Percentiles rank a stretch among this genome's conserved stretches.
Conservation (phyloP, 2,329 filamentous ascomycete genomes). For the Sclerotinia sclerotiorum region DNA sequence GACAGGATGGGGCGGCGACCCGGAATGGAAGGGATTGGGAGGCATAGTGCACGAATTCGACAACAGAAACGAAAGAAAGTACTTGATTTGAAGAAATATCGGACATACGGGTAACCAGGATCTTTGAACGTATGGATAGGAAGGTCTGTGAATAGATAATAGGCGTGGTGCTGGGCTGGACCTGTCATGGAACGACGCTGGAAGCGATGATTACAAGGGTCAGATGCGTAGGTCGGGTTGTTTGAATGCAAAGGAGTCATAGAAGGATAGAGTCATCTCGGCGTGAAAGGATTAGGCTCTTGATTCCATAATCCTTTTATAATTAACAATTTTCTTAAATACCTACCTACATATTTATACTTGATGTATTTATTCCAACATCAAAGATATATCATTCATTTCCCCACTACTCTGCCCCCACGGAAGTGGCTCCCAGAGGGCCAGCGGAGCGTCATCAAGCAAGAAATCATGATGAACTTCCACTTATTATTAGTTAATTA, state of each 20-base stretch:
- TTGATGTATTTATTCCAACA: too few species aligned
- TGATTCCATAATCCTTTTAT: not conserved
- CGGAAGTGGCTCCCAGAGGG: not conserved
- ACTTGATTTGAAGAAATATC: not conserved
- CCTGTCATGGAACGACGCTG: not conserved
- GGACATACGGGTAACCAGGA: not conserved
- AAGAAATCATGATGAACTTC: not conserved
- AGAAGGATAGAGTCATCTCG: not conserved
- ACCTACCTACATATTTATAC: too few species aligned
- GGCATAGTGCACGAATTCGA: not conserved
- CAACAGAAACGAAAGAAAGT: not conserved
- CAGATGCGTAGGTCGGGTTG: not conserved
- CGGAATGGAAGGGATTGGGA: not conserved
- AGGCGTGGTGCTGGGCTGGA: slow-evolving; percentile 2
- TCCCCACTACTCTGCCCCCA: not conserved
- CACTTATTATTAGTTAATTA: too few species aligned
- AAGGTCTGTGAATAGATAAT: not conserved
- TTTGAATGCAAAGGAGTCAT: not conserved
- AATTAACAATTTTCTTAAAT: not conserved
- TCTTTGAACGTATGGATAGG: not conserved
- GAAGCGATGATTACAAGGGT: not conserved
- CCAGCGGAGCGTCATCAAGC: not conserved
- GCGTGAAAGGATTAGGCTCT: not conserved
- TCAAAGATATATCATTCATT: not conserved
- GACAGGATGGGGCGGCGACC: not conserved